Percentiles rank a stretch among this genome's conserved stretches.
Conservation (phyloP, 495 filamentous ascomycete species). For the Cercophora samala region DNA sequence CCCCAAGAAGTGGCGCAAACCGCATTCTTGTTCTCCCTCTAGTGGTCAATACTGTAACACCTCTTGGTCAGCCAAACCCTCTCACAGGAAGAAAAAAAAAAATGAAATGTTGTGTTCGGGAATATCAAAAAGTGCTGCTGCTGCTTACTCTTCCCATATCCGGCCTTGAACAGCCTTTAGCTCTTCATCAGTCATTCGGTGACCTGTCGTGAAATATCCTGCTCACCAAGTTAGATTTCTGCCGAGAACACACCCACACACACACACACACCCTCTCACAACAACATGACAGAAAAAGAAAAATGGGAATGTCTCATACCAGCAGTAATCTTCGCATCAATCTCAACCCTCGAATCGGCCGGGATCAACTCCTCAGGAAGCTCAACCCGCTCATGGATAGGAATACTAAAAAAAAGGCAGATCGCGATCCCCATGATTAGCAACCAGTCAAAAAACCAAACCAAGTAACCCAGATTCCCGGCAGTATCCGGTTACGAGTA, state of each 20-base stretch:
- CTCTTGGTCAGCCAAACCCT: constrained; percentile 23
- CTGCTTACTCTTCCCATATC: constrained; percentile 79
- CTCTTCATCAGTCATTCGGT: constrained; percentile 83
- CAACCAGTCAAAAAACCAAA: constrained; percentile 17
- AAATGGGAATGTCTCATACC: constrained; percentile 58
- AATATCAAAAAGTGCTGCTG: no score
- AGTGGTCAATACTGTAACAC: constrained; percentile 32
- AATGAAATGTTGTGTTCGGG: no score
- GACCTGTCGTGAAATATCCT: constrained; percentile 83
- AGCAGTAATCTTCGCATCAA: constrained; percentile 97
- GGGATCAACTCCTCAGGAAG: constrained; percentile 95
- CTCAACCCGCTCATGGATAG: constrained; percentile 87
- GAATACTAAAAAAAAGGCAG: constrained; percentile 53
- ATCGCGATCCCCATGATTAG: constrained; percentile 5
- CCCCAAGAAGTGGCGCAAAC: neutral
- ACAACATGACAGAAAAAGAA: neutral
- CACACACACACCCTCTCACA: neutral
- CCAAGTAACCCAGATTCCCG: neutral
- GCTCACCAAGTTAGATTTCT: constrained; percentile 20
- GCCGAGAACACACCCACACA: constrained; percentile 5
- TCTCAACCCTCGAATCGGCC: constrained; percentile 91
- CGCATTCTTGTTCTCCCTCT: constrained; percentile 5
- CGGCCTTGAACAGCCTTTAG: constrained; percentile 80
- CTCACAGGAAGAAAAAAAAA: no score
- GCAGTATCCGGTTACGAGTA: neutral